These are phyloP conservation scores for Trichoderma arundinaceum DNA, from an alignment of 2,329 filamentous ascomycete species.

Conservation along the genomic window DNA sequence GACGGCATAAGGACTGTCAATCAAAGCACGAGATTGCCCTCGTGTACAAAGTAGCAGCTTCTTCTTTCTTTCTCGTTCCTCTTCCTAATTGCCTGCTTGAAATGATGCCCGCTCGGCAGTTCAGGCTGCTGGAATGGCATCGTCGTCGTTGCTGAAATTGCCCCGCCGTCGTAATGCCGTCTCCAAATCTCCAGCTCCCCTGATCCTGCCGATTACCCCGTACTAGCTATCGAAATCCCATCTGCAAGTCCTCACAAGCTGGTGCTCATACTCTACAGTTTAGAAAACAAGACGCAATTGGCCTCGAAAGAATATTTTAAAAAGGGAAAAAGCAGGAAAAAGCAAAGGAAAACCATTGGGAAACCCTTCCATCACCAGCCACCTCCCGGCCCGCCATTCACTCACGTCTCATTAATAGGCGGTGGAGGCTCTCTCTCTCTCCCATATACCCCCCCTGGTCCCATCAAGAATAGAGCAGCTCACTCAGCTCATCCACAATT, in stretches of 20 bases:
- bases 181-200: conserved; percentile 23
- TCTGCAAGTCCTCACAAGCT: no score
- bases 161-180: background rate
- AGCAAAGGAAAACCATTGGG: background rate
- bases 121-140: no score
- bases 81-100: no score
- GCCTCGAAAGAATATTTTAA: background rate
- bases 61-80: no score
- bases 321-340: background rate
- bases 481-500: conserved; percentile 3
- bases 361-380: background rate
- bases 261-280: no score
- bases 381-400: no score
- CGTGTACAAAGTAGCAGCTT: no score
- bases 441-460: conserved; percentile 1
- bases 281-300: background rate
- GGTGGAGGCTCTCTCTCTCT: conserved; percentile 8
- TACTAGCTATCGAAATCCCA: no score
- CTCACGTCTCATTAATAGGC: background rate
- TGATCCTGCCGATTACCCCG: background rate
- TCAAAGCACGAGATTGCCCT: no score
- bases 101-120: no score
- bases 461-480: background rate
- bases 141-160: no score
- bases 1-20: no score